Evolutionary conservation across 1,139 yeast species (phyloP).

Genomic region (Candida tropicalis): DNA sequence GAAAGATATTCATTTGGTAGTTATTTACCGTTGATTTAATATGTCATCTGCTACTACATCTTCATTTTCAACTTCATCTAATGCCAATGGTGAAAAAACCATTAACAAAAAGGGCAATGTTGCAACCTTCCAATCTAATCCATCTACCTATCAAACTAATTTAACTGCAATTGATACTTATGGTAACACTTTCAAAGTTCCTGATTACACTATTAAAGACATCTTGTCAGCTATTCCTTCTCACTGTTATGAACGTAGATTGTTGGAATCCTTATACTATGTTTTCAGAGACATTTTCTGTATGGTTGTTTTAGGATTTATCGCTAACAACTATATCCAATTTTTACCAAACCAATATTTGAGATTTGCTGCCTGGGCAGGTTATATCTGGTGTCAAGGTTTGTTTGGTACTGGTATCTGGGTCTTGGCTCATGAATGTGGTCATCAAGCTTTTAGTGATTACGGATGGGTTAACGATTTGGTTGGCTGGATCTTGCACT

Average conservation of each 20-base stretch:
- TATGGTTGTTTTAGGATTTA: constrained; percentile 44
- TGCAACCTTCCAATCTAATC: constrained; percentile 31
- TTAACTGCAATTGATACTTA: constrained; percentile 51
- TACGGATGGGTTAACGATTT: constrained; percentile 68
- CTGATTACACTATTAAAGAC: constrained; percentile 65
- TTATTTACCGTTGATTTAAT: neutral
- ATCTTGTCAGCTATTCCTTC: constrained; percentile 62
- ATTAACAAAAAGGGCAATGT: constrained; percentile 39
- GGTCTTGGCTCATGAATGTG: constrained; percentile 91
- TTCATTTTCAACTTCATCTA: constrained; percentile 11
- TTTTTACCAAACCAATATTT: constrained; percentile 41
- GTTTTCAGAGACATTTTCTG: constrained; percentile 58
- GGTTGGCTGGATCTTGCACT: constrained; percentile 83
- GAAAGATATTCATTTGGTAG: neutral
- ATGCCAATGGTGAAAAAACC: constrained; percentile 14
- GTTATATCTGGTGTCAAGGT: constrained; percentile 46
- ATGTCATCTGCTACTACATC: constrained; percentile 17
- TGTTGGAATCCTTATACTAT: constrained; percentile 52
- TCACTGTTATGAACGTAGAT: constrained; percentile 60
- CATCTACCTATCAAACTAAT: constrained; percentile 20
- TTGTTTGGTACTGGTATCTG: constrained; percentile 76
- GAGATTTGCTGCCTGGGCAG: constrained; percentile 62
- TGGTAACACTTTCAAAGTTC: constrained; percentile 61
- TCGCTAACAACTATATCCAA: constrained; percentile 55
- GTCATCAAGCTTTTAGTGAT: constrained; percentile 83